Evolutionary conservation across 106 monocot genomes (phyloP).

Genomic region (Acorus gramineus): DNA sequence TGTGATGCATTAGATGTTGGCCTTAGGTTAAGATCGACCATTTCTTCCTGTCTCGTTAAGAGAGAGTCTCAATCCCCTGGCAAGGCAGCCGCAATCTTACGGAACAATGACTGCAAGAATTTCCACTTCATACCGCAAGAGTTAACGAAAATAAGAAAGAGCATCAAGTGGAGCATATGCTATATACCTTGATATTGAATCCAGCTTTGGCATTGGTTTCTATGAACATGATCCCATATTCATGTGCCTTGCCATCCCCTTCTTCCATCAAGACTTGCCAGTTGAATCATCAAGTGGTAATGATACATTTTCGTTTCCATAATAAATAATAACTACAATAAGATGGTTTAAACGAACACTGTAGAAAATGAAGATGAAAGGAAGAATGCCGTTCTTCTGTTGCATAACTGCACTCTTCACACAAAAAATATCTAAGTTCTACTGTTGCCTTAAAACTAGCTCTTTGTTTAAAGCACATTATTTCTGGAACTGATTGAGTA

Average conservation of each 20-base stretch:
- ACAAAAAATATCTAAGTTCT: no score
- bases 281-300: background rate
- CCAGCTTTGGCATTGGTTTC: conserved; percentile 17
- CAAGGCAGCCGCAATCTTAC: conserved; percentile 50
- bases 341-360: no score
- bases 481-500: no score
- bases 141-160: no score
- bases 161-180: no score
- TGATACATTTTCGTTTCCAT: no score
- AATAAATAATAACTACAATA: no score
- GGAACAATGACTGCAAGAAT: conserved; percentile 40
- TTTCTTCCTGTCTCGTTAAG: conserved; percentile 42
- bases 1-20: conserved; percentile 19
- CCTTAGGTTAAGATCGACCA: conserved; percentile 49
- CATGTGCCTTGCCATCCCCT: conserved; percentile 11
- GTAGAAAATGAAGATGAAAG: no score
- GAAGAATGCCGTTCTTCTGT: no score
- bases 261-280: conserved; percentile 13
- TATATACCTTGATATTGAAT: conserved; percentile 13
- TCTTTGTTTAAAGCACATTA: no score
- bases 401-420: no score
- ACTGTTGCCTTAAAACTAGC: no score
- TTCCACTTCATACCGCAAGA: background rate
- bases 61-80: conserved; percentile 48
- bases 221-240: conserved; percentile 9